Base-by-base conservation (phyloP, 2,329 filamentous ascomycete genomes). In the Colletotrichum phormii region DNA sequence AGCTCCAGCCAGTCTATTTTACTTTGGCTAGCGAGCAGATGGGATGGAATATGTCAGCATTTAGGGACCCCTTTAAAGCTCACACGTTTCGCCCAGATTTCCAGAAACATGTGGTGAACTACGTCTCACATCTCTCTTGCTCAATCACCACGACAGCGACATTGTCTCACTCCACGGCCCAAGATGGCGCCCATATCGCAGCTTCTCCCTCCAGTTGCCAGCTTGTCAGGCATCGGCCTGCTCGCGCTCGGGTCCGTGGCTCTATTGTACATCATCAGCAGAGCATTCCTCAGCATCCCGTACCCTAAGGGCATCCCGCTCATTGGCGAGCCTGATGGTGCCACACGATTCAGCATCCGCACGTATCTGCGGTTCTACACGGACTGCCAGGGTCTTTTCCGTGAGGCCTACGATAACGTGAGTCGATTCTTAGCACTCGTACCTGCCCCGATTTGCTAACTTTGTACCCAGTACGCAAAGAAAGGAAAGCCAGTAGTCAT, bases 401-500 rank as follows among this genome's bases (percentile, higher is more conserved):
- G 73, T 12, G 80, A 82, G 5, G 80, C 80, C 0, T 81, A 81
- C 13, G 74, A 80, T 37, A 73, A 79, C 1, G 80, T 81, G 57
- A 24, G 73, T 26, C 24, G 11, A 37, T 1, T 31, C 9, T 4
- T 3, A n/a, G 5, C 31, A 13, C 4, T 15, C 5, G 13, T n/a
- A 53, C 4, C 15, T 13, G 22, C 7, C 33, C 9, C 7, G 7
- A 5, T 15, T 24, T 13, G 24, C 31, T 13, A 9, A 59, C 33
- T 12, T 11, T n/a, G 13, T 8, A 26, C 15, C 1, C 31, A 86
- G 83, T 86, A 85, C 70, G 77, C 79, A 29, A 86, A 86, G 59
- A 80, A 81, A 18, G 84, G 83, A n/a, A 79, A 80, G 42, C 76
- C 83, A 0, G 84, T 86, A 2, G 76, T 86, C 1, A 66, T 86